Percentiles rank a stretch among this genome's conserved stretches.
phyloP scores from a whole-genome alignment of 495 filamentous ascomycete species.

The Aspergillus egyptiacus region DNA sequence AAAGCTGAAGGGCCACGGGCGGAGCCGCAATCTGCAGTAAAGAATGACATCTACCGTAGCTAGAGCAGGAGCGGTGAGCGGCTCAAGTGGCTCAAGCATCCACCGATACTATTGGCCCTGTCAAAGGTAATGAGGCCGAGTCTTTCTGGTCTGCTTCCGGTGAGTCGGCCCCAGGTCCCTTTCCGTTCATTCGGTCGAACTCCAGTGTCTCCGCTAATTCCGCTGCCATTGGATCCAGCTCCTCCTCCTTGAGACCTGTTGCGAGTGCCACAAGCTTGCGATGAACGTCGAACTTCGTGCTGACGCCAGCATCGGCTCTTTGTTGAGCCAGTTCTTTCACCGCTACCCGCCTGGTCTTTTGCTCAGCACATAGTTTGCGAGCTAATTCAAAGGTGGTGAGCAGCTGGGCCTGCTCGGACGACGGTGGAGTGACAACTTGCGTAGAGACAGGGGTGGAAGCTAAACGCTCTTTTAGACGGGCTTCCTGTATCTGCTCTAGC shows the following conservation, averaged over 20 bases:
- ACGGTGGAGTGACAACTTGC: conserved; percentile 13
- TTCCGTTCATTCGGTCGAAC: conserved; percentile 41
- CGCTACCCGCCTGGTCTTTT: conserved; percentile 36
- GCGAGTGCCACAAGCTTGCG: conserved; percentile 48
- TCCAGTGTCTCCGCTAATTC: conserved; percentile 44
- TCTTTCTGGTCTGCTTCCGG: conserved; percentile 28
- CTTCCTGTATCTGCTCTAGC: conserved; percentile 37
- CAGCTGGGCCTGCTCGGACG: conserved; percentile 26
- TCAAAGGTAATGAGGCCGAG: conserved; percentile 19
- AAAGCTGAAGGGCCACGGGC: neutral
- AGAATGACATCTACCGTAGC: neutral
- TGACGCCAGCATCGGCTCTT: conserved; percentile 44
- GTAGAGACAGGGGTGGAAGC: conserved; percentile 15
- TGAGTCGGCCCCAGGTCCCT: conserved; percentile 25
- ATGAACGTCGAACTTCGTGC: conserved; percentile 48
- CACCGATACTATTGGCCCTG: conserved; percentile 30
- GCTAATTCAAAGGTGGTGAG: conserved; percentile 27
- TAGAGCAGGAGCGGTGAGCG: neutral
- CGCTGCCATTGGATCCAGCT: conserved; percentile 44
- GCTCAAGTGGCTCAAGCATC: conserved; percentile 23
- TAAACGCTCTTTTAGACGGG: conserved; percentile 25
- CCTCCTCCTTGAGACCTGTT: conserved; percentile 45
- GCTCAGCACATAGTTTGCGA: conserved; percentile 34
- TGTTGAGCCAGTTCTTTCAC: conserved; percentile 43
- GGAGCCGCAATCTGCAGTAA: neutral